Conservation (phyloP, 805 yeast species). For the Saccharomyces kudriavzevii region DNA sequence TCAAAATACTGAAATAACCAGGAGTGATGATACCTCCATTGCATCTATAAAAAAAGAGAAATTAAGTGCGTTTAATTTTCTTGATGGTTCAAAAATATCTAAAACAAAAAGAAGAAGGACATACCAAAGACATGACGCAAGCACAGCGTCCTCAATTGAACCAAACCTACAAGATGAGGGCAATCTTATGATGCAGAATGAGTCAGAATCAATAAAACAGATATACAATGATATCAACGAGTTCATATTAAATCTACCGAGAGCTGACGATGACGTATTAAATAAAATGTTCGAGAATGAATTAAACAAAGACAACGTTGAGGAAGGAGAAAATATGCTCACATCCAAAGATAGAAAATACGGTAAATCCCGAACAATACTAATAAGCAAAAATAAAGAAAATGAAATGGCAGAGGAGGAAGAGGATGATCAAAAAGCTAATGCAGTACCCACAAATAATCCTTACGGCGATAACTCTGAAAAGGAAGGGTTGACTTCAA, state of each 20-base stretch:
- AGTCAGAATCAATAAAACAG: constrained; percentile 3
- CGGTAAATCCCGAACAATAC: constrained; percentile 18
- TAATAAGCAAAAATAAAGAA: constrained; percentile 10
- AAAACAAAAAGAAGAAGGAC: constrained; percentile 15
- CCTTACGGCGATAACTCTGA: neutral
- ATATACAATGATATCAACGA: constrained; percentile 1
- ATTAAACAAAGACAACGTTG: neutral
- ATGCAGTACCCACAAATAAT: constrained; percentile 1
- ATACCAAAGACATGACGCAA: constrained; percentile 6
- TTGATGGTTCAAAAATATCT: constrained; percentile 11
- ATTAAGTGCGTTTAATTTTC: constrained; percentile 17
- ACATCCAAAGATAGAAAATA: constrained; percentile 7
- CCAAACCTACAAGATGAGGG: constrained; percentile 14
- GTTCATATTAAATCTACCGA: constrained; percentile 3
- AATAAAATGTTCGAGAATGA: neutral
- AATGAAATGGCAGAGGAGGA: constrained; percentile 6
- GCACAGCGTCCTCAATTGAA: constrained; percentile 28
- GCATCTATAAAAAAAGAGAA: neutral
- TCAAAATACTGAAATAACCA: neutral
- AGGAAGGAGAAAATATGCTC: neutral
- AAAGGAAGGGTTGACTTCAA: constrained; percentile 4
- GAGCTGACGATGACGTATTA: neutral
- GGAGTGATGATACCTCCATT: neutral
- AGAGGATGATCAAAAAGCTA: constrained; percentile 7
- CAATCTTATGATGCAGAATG: constrained; percentile 7